A percentile compares a stretch with the other conserved stretches of the same genome.
These are phyloP conservation scores for Rugonectria rugulosa DNA, from an alignment of 2,329 filamentous ascomycete species.

Conservation along the genomic window DNA sequence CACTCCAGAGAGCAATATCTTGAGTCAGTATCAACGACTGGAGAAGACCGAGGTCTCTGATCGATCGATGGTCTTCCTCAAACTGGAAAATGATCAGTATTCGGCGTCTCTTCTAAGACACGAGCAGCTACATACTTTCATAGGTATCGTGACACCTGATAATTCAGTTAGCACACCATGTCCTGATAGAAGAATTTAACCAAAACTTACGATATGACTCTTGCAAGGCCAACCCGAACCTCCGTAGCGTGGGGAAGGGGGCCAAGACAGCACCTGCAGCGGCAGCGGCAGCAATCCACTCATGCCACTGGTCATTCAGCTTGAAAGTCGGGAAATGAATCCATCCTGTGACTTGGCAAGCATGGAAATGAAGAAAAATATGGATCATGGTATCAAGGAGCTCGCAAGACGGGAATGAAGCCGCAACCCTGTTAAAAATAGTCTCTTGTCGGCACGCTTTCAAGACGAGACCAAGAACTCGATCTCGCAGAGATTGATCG, in stretches of 20 bases:
- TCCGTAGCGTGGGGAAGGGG: slow-evolving; percentile 64
- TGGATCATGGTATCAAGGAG: slow-evolving; percentile 68
- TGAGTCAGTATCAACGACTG: slow-evolving; percentile 58
- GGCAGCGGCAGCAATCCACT: slow-evolving; percentile 66
- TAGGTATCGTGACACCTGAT: slow-evolving; percentile 42
- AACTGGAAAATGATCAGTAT: too few species aligned
- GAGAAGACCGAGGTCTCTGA: slow-evolving; percentile 56
- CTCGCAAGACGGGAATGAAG: slow-evolving; percentile 68
- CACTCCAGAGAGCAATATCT: slow-evolving; percentile 62
- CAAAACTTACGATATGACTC: slow-evolving; percentile 56
- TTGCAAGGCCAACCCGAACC: slow-evolving; percentile 65
- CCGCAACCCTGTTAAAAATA: slow-evolving; percentile 60
- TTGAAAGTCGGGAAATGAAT: slow-evolving; percentile 69
- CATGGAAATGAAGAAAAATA: slow-evolving; percentile 64
- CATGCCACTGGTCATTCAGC: slow-evolving; percentile 62
- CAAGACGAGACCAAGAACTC: slow-evolving; percentile 69
- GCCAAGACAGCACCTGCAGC: slow-evolving; percentile 68
- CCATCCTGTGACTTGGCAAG: slow-evolving; percentile 64
- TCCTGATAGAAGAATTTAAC: neutral
- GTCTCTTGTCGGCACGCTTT: slow-evolving; percentile 61
- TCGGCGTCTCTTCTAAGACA: too few species aligned
- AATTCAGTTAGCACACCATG: neutral
- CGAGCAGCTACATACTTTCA: slow-evolving; percentile 40
- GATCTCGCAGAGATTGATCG: slow-evolving; percentile 62
- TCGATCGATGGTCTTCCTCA: slow-evolving; percentile 56